Percentiles rank a stretch among this genome's conserved stretches.
Conservation (phyloP, 2,329 filamentous ascomycete species). For the Cryphonectria radicalis region DNA sequence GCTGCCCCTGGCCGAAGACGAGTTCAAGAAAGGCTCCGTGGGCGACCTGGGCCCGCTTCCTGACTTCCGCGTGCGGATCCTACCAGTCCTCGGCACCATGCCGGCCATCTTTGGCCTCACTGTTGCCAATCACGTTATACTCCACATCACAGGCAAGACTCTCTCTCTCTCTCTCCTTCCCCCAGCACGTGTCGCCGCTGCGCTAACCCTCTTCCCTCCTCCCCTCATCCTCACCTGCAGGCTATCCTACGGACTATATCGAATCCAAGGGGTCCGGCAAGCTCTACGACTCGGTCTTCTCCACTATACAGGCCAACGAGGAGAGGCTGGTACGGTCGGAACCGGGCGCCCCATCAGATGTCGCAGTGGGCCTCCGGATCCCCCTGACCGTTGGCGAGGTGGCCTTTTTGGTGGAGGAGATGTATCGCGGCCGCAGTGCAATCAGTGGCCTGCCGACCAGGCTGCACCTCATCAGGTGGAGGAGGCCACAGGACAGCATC, state of each 20-base stretch:
- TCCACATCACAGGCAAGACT: constrained; percentile 64
- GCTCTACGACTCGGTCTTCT: constrained; percentile 85
- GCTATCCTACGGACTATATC: constrained; percentile 85
- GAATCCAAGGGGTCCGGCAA: constrained; percentile 84
- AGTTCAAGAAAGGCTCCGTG: constrained; percentile 84
- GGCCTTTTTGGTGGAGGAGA: constrained; percentile 86
- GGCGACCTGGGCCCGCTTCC: constrained; percentile 86
- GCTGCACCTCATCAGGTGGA: constrained; percentile 81
- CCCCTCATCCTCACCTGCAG: constrained; percentile 37
- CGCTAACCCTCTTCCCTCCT: constrained; percentile 9
- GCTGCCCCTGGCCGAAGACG: constrained; percentile 83
- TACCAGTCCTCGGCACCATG: constrained; percentile 96
- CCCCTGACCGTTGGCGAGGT: constrained; percentile 81
- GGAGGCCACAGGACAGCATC: constrained; percentile 63
- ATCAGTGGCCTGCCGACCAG: constrained; percentile 82
- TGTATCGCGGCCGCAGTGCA: constrained; percentile 81
- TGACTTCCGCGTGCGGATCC: constrained; percentile 91
- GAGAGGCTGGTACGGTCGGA: constrained; percentile 69
- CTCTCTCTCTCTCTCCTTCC: too few species aligned
- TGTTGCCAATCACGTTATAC: constrained; percentile 89
- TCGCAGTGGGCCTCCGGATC: constrained; percentile 74
- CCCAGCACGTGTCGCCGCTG: neutral
- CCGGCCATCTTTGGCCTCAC: constrained; percentile 93
- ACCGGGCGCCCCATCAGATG: constrained; percentile 49
- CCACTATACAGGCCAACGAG: constrained; percentile 75